Evolutionary conservation across 106 monocot species (phyloP).

Genomic region (Dendrobium catenatum): DNA sequence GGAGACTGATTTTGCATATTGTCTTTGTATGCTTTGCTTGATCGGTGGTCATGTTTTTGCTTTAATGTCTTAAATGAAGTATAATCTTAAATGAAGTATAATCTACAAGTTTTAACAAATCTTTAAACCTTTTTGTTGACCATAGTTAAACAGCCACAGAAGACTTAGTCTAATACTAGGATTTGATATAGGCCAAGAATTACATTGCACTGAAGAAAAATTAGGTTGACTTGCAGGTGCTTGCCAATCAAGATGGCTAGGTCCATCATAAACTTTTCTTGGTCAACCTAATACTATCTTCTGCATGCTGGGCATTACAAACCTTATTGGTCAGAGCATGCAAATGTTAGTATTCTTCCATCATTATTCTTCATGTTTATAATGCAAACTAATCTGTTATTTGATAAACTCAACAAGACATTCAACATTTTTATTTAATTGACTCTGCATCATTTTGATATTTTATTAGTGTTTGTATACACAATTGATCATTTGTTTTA

Average conservation of each 20-base stretch:
- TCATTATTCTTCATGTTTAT: too few relatives aligned
- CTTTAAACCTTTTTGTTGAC: neutral
- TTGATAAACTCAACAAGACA: neutral
- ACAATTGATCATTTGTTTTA: neutral
- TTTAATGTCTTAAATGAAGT: neutral
- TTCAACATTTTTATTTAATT: neutral
- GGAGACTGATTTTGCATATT: neutral
- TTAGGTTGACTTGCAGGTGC: neutral
- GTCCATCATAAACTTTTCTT: neutral
- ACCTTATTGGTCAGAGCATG: too few relatives aligned
- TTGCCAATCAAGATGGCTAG: neutral
- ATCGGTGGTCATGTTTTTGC: neutral
- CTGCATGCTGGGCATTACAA: too few relatives aligned
- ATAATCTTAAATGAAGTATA: neutral
- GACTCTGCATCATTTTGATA: neutral
- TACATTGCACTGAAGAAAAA: too few relatives aligned
- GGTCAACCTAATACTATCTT: neutral
- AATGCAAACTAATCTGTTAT: neutral
- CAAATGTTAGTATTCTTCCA: too few relatives aligned
- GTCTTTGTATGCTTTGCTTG: neutral
- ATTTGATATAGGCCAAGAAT: too few relatives aligned
- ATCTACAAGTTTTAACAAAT: neutral
- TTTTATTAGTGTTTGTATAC: neutral
- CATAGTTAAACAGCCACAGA: too few relatives aligned
- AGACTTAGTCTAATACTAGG: too few relatives aligned